Evolutionary conservation across 208 protist species (phyloP).

Genomic region (Acanthamoeba triangularis): DNA sequence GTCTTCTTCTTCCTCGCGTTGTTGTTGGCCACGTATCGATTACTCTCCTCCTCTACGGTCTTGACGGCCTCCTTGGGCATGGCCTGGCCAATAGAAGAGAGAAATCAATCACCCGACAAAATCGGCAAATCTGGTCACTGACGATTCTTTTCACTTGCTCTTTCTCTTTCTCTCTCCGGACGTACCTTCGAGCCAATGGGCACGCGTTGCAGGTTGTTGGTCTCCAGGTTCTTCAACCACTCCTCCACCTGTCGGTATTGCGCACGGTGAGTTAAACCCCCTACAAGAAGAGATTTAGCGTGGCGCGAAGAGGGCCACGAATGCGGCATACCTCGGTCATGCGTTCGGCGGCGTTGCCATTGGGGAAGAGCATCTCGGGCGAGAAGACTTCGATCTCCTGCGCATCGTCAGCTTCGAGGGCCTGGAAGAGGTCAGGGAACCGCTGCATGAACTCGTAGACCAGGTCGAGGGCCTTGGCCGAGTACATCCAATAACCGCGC

Average conservation of each 20-base stretch:
- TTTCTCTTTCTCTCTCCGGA: background rate
- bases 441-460: slow-evolving; percentile 75
- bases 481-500: slow-evolving; percentile 58
- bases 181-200: slow-evolving; percentile 59
- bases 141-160: background rate
- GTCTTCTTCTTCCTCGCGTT: slow-evolving; percentile 52
- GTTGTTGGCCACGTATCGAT: slow-evolving; percentile 4
- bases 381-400: slow-evolving; percentile 75
- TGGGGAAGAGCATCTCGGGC: slow-evolving; percentile 45
- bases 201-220: slow-evolving; percentile 52
- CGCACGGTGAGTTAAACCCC: background rate
- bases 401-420: slow-evolving; percentile 36
- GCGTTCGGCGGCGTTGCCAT: slow-evolving; percentile 9
- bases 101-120: background rate
- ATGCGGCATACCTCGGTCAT: background rate
- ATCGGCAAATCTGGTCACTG: no score
- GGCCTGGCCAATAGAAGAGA: background rate
- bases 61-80: slow-evolving; percentile 68
- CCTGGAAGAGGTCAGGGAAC: slow-evolving; percentile 78
- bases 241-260: background rate
- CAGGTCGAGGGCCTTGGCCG: slow-evolving; percentile 65
- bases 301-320: no score
- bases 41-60: slow-evolving; percentile 67
- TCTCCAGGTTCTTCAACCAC: slow-evolving; percentile 13
- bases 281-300: background rate